A percentile compares a stretch with the other conserved stretches of the same genome.
These are phyloP conservation scores for Psilocybe azurescens DNA, from an alignment of 768 basidiomycete species.

Conservation along the genomic window DNA sequence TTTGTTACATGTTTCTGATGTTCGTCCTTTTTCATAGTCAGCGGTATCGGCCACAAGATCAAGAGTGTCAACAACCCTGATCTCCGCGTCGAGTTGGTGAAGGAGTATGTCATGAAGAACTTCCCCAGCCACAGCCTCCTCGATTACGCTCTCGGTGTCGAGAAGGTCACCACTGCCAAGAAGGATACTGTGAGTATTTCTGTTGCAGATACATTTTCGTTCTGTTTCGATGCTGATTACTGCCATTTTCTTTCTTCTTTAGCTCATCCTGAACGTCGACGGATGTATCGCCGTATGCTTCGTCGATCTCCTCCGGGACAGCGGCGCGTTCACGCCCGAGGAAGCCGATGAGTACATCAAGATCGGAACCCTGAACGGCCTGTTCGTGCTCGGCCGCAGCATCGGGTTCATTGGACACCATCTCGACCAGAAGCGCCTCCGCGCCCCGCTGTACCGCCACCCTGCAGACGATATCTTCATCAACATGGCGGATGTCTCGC, in stretches of 20 bases:
- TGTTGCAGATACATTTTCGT: not conserved
- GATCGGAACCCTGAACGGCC: conserved; percentile 93
- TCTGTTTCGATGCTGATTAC: conserved; percentile 3
- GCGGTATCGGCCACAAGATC: conserved; percentile 99
- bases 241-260: conserved; percentile 1
- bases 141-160: conserved; percentile 95
- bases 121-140: conserved; percentile 95
- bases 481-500: conserved; percentile 86
- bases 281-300: conserved; percentile 96
- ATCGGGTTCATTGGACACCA: conserved; percentile 98
- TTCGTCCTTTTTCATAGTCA: conserved; percentile 53
- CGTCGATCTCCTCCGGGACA: conserved; percentile 91
- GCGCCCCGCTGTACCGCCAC: conserved; percentile 92
- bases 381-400: conserved; percentile 96
- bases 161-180: conserved; percentile 97
- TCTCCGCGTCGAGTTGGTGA: conserved; percentile 90
- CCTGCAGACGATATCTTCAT: conserved; percentile 97
- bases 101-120: conserved; percentile 94
- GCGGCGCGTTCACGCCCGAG: conserved; percentile 92
- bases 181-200: conserved; percentile 80
- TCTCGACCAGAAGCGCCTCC: conserved; percentile 95
- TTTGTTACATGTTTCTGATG: conserved; percentile 6
- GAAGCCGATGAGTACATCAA: conserved; percentile 98
- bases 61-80: conserved; percentile 98
- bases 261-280: conserved; percentile 96